phyloP scores from a whole-genome alignment of 768 basidiomycete species.

The Russula lepida region DNA sequence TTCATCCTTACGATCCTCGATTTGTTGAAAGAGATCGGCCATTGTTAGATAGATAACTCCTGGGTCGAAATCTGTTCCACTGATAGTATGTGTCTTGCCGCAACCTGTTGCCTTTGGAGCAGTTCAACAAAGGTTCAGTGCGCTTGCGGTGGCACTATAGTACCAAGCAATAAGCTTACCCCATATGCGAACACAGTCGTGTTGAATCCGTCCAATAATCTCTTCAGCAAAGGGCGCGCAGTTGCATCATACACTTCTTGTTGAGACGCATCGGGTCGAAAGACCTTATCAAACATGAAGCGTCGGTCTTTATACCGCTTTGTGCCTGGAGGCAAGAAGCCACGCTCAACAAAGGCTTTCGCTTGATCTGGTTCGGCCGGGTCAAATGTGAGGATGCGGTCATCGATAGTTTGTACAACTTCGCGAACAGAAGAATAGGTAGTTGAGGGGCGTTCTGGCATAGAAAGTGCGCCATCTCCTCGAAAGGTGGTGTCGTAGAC shows the following conservation, averaged over 20 bases:
- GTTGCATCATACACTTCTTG: conserved; percentile 83
- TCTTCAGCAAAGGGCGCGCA: conserved; percentile 73
- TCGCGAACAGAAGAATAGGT: conserved; percentile 57
- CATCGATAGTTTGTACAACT: conserved; percentile 85
- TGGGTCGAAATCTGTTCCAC: conserved; percentile 78
- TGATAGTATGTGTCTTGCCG: conserved; percentile 99
- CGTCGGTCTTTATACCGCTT: conserved; percentile 95
- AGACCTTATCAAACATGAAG: conserved; percentile 96
- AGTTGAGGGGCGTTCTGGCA: conserved; percentile 44
- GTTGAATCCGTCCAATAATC: conserved; percentile 90
- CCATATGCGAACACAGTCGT: conserved; percentile 98
- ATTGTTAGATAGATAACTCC: conserved; percentile 96
- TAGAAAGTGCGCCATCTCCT: conserved; percentile 79
- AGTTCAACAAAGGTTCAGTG: background rate
- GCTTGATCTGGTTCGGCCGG: conserved; percentile 84
- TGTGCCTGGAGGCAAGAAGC: conserved; percentile 77
- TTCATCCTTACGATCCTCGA: conserved; percentile 80
- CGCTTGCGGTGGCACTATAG: background rate
- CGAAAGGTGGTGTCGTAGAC: conserved; percentile 62
- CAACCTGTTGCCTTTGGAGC: conserved; percentile 92
- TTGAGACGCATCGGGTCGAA: conserved; percentile 72
- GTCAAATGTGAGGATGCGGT: conserved; percentile 93
- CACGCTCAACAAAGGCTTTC: conserved; percentile 73
- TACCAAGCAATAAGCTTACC: conserved; percentile 43
- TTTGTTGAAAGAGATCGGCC: conserved; percentile 91